Percentiles rank a stretch among this genome's conserved stretches.
phyloP scores from a whole-genome alignment of 306 rosid genomes.

The Alnus glutinosa region DNA sequence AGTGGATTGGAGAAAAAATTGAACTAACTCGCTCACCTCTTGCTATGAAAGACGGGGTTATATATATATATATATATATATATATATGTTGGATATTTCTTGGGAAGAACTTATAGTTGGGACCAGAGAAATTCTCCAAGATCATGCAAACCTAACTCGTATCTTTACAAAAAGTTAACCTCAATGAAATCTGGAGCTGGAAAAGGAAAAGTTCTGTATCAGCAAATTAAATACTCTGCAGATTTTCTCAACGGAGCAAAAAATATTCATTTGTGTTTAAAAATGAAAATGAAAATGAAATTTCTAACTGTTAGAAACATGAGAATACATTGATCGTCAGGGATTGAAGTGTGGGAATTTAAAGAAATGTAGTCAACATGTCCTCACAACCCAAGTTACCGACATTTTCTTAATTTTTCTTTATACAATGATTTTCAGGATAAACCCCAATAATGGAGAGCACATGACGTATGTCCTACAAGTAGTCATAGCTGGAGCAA shows the following conservation, averaged over 20 bases:
- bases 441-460: too few relatives aligned
- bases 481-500: too few relatives aligned
- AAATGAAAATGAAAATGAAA: neutral
- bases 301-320: neutral
- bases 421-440: too few relatives aligned
- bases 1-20: too few relatives aligned
- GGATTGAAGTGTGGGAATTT: too few relatives aligned
- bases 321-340: neutral
- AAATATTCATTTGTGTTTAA: too few relatives aligned
- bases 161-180: neutral
- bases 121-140: too few relatives aligned
- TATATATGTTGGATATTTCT: neutral
- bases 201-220: neutral
- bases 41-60: neutral
- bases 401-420: too few relatives aligned
- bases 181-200: too few relatives aligned
- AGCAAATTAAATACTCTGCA: neutral
- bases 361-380: neutral
- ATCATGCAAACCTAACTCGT: neutral
- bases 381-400: neutral
- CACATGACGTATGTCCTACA: too few relatives aligned
- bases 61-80: too few relatives aligned
- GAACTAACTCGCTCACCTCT: too few relatives aligned
- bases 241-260: neutral
- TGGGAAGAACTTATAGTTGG: neutral